phyloP scores from a whole-genome alignment of 441 rosid genomes.

The Iberis amara region DNA sequence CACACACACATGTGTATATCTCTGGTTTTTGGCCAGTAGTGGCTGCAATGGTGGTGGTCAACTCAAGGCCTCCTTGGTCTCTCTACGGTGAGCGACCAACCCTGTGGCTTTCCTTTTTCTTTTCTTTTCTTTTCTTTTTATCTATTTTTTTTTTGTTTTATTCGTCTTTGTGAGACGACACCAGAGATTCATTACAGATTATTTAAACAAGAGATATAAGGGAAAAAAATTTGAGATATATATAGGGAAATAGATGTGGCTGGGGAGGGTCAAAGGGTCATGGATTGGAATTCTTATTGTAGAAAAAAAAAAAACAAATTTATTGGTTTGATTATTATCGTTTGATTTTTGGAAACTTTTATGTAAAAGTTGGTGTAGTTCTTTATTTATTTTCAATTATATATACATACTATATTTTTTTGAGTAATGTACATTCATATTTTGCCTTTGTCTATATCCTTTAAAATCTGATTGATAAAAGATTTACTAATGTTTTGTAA shows the following conservation, averaged over 20 bases:
- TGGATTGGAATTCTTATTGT: slow-evolving; percentile 31
- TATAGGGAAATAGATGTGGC: slow-evolving; percentile 15
- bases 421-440: neutral
- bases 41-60: slow-evolving; percentile 34
- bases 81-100: slow-evolving; percentile 34
- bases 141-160: slow-evolving; percentile 1
- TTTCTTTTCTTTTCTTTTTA: neutral
- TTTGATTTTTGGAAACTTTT: slow-evolving; percentile 13
- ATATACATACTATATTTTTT: neutral
- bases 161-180: slow-evolving; percentile 17
- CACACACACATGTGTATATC: slow-evolving; percentile 9
- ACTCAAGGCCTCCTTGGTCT: slow-evolving; percentile 25
- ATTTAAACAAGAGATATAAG: neutral
- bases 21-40: slow-evolving; percentile 20
- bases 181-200: slow-evolving; percentile 28
- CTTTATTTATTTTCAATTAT: neutral
- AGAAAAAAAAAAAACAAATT: slow-evolving; percentile 17
- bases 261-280: slow-evolving; percentile 21
- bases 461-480: neutral
- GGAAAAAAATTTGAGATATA: slow-evolving; percentile 6
- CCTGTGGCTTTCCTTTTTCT: slow-evolving; percentile 25
- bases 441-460: neutral
- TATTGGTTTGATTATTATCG: slow-evolving; percentile 35
- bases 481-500: neutral
- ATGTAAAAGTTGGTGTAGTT: slow-evolving; percentile 12